Evolutionary conservation across 2,329 filamentous ascomycete genomes (phyloP).

Genomic region (Paecilomyces sp.): DNA sequence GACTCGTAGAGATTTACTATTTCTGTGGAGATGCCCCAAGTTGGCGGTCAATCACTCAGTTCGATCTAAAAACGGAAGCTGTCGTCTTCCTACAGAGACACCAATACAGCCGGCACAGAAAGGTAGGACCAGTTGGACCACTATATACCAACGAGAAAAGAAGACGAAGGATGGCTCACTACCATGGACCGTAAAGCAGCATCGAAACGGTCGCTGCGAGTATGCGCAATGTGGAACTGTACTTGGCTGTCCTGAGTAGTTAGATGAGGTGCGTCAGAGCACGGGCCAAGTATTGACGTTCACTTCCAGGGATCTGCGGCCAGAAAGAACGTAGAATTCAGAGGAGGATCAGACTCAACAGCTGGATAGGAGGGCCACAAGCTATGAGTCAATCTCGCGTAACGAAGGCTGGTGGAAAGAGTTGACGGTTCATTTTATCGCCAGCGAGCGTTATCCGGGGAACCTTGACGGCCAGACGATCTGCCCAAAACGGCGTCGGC

Average conservation of each 20-base stretch:
- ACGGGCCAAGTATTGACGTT: not conserved
- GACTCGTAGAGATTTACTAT: not conserved
- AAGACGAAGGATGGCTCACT: not conserved
- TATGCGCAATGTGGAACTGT: not conserved
- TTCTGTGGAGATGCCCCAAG: not conserved
- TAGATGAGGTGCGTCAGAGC: not conserved
- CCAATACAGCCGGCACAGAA: not conserved
- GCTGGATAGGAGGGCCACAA: not conserved
- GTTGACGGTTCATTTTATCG: not conserved
- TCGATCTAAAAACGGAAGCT: not conserved
- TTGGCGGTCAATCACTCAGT: not conserved
- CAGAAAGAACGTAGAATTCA: not conserved
- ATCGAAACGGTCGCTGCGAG: not conserved
- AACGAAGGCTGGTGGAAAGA: not conserved
- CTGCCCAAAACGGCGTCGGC: not conserved
- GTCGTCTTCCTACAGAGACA: not conserved
- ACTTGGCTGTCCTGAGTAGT: not conserved
- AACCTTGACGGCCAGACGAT: not conserved
- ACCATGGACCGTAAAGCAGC: not conserved
- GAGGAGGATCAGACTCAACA: not conserved
- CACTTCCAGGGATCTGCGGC: not conserved
- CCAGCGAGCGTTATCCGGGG: not conserved
- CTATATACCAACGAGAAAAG: not conserved
- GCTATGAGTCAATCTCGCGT: not conserved
- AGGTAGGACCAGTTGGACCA: not conserved